A percentile compares a stretch with the other conserved stretches of the same genome.
These are phyloP conservation scores for Marasmius oreades DNA, from an alignment of 1,284 basidiomycete species.

Conservation along the genomic window DNA sequence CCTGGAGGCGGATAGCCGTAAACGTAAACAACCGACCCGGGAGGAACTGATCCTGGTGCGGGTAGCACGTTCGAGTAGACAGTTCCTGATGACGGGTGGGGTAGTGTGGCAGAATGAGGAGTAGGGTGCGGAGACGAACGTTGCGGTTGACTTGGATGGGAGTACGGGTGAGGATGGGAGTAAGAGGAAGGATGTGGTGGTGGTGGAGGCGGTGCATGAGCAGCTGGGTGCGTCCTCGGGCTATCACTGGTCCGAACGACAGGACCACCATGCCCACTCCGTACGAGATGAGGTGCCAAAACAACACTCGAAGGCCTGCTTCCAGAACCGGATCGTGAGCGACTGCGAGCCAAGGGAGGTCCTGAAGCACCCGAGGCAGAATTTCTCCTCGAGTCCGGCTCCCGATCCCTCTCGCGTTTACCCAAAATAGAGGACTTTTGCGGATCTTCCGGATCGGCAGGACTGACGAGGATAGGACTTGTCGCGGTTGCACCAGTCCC, in stretches of 20 bases:
- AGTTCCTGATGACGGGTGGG: background rate
- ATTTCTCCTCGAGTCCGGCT: background rate
- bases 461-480: background rate
- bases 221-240: background rate
- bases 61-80: background rate
- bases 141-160: background rate
- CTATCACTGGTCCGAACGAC: background rate
- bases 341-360: background rate
- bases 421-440: background rate
- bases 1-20: background rate
- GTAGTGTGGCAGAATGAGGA: background rate
- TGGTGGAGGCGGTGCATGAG: background rate
- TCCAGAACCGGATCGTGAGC: background rate
- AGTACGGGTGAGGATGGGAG: background rate
- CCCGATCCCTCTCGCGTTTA: background rate
- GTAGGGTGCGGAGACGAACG: background rate
- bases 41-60: background rate
- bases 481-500: background rate
- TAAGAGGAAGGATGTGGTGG: background rate
- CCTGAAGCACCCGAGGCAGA: background rate
- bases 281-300: background rate
- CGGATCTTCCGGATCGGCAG: background rate
- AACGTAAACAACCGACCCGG: background rate
- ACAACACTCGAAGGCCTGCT: background rate
- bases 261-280: background rate